Evolutionary conservation across 176 grass and related monocot genomes (phyloP).

Genomic region (Ensete ventricosum): DNA sequence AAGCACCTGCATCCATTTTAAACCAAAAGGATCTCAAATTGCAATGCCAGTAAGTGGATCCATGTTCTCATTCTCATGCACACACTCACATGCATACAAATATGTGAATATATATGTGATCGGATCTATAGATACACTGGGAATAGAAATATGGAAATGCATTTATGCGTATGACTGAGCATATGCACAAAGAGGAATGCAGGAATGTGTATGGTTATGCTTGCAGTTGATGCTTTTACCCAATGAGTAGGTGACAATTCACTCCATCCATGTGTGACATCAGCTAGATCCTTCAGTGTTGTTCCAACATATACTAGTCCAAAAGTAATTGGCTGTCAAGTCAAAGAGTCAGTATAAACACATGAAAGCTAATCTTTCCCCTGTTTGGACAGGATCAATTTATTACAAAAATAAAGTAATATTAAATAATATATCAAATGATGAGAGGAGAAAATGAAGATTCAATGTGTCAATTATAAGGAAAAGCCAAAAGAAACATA

Average conservation of each 20-base stretch:
- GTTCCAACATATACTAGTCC: slow-evolving; percentile 4
- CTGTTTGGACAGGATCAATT: too few species aligned
- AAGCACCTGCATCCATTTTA: not conserved
- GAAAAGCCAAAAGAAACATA: too few species aligned
- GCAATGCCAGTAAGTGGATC: not conserved
- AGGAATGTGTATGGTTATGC: not conserved
- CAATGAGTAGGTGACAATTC: not conserved
- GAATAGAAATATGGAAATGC: too few species aligned
- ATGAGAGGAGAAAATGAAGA: too few species aligned
- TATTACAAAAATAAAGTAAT: too few species aligned
- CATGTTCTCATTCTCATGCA: not conserved
- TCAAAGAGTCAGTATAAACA: not conserved
- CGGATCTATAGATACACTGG: not conserved
- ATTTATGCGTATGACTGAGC: too few species aligned
- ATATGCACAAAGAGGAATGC: not conserved
- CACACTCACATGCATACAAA: not conserved
- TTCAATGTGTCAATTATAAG: too few species aligned
- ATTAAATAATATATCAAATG: too few species aligned
- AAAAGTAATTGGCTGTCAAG: slow-evolving; percentile 3
- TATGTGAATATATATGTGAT: not conserved
- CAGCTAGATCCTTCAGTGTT: slow-evolving; percentile 3
- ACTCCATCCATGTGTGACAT: slow-evolving; percentile 6
- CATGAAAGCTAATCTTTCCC: too few species aligned
- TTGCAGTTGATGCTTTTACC: not conserved
- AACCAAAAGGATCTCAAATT: not conserved